Evolutionary conservation across 164 flowering plant genomes (phyloP), one percentile per base, ranked within the genome.

Genomic region (Magnolia kwangsiensis): DNA sequence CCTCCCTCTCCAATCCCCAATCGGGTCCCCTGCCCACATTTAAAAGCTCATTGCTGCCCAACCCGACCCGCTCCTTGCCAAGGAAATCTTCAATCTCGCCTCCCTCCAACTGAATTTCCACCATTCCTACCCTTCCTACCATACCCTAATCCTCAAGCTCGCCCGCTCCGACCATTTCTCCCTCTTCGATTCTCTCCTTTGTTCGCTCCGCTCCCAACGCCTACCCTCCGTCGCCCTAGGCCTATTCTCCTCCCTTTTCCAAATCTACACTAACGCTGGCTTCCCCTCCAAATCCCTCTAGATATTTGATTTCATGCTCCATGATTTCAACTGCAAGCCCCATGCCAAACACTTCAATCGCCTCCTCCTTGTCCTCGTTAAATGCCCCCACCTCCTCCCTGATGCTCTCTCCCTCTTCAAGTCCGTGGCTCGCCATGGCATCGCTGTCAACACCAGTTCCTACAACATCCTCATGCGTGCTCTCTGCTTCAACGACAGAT

Each of bases 81-180:
- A 88, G 82, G 97, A 95, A 79, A 92, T 95, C 82, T 95, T 95
- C 83, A 93, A 92, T 72, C 83, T 87, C 51, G 94, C 97, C 27
- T 83, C 94, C 7, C 81, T 68, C 8, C 95, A 90, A 51, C 97
- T 91, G 78, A 80, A 84, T 78, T 91, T 93, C 81, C 87, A 81
- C 64, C 96, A 86, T 72, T 87, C 94, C 23, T 86, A 89, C 80
- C 83, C 97, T 55, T 82, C 91, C 21, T 86, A 76, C 83, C 92
- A 87, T 77, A 75, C 86, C 67, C 92, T 94, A 74, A 90, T 94
- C 69, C 84, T 87, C 84, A 94, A 92, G 74, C 91, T 94, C 1
- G 97, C 90, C 67, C 88, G 88, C 37, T 75, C 92, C 50, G 84
- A 79, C 69, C 85, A 91, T 51, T 90, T 89, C 85, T 80, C 92